A percentile compares a stretch with the other conserved stretches of the same genome.
Evolutionary conservation across 2,329 filamentous ascomycete species (phyloP).

Genomic region (Diaporthe sp.): DNA sequence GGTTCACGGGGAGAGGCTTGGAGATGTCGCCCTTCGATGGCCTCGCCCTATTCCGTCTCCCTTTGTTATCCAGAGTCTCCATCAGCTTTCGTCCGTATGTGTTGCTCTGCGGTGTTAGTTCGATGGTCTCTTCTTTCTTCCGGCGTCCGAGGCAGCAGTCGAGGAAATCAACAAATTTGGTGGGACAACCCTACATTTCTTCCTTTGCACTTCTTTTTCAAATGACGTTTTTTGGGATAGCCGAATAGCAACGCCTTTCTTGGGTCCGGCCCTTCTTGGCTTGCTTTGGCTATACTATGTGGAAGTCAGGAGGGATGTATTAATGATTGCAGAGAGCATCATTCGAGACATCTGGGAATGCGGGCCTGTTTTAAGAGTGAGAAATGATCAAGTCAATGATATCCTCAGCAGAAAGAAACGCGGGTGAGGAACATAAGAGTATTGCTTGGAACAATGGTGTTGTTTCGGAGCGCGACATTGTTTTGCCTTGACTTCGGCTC

Average conservation of each 20-base stretch:
- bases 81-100: slow-evolving; percentile 4
- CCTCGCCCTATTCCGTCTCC: background rate
- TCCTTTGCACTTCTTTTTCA: background rate
- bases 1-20: background rate
- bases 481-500: background rate
- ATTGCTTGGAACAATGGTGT: background rate
- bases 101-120: slow-evolving; percentile 1
- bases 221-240: background rate
- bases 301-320: background rate
- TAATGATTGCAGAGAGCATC: too few relatives aligned
- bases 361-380: background rate
- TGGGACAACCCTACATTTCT: slow-evolving; percentile 12
- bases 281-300: background rate
- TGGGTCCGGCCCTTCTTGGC: background rate
- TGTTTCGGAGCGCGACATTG: slow-evolving; percentile 8
- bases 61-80: background rate
- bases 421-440: background rate
- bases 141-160: slow-evolving; percentile 19
- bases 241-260: background rate
- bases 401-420: background rate
- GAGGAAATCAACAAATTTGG: background rate
- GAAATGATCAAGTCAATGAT: too few relatives aligned
- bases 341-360: background rate
- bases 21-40: background rate
- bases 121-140: slow-evolving; percentile 1